phyloP scores from a whole-genome alignment of 108 stramenopile genomes.

The Pseudonitzschia multiseries region DNA sequence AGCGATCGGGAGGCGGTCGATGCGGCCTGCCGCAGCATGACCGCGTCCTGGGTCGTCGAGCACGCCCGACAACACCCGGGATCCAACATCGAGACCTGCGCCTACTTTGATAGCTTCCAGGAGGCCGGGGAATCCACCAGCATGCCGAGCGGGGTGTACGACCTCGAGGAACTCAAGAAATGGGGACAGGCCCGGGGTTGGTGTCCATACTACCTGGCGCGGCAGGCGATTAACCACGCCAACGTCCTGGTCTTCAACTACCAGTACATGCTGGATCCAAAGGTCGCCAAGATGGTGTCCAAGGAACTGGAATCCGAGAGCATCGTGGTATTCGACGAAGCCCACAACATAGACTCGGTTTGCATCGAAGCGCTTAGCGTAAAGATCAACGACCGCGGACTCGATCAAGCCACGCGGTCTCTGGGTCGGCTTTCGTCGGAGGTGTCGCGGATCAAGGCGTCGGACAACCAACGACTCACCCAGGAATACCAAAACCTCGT shows the following conservation, averaged over 20 bases:
- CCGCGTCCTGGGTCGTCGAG: slow-evolving; percentile 95
- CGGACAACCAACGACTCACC: slow-evolving; percentile 85
- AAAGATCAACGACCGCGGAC: slow-evolving; percentile 85
- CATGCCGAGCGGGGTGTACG: slow-evolving; percentile 94
- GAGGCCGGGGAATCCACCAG: slow-evolving; percentile 84
- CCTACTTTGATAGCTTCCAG: slow-evolving; percentile 90
- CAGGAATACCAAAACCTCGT: slow-evolving; percentile 92
- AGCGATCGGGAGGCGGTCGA: slow-evolving; percentile 98
- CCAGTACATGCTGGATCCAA: slow-evolving; percentile 99
- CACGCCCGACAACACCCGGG: slow-evolving; percentile 66
- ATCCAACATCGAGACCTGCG: slow-evolving; percentile 79
- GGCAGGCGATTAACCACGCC: slow-evolving; percentile 92
- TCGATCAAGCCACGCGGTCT: slow-evolving; percentile 91
- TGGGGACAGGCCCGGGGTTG: slow-evolving; percentile 89
- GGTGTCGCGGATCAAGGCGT: slow-evolving; percentile 83
- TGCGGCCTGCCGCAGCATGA: slow-evolving; percentile 94
- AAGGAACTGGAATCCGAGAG: slow-evolving; percentile 95
- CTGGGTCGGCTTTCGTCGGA: slow-evolving; percentile 81
- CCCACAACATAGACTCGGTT: slow-evolving; percentile 98
- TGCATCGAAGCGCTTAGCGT: slow-evolving; percentile 98
- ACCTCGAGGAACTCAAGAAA: slow-evolving; percentile 89
- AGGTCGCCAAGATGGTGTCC: slow-evolving; percentile 91
- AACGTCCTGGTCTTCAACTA: slow-evolving; percentile 99
- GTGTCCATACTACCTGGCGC: slow-evolving; percentile 99
- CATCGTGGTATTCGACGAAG: slow-evolving; percentile 99